A percentile compares a stretch with the other conserved stretches of the same genome.
phyloP scores from a whole-genome alignment of 1,284 basidiomycete genomes.

The Fomitopsis pinicola region DNA sequence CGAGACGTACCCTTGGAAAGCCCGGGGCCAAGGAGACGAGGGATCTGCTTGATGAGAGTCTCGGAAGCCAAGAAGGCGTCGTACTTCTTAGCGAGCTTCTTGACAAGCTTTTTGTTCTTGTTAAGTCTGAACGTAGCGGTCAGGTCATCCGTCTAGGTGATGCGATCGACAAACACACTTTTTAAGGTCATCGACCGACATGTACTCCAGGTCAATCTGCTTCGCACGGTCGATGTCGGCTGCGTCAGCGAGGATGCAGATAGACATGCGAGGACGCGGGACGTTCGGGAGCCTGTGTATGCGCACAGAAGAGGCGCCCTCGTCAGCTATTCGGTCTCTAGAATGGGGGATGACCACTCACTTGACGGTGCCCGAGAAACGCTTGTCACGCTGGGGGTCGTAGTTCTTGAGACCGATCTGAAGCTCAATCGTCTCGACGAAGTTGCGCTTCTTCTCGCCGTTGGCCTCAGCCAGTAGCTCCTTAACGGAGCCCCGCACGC shows the following conservation, averaged over 20 bases:
- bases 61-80: conserved; percentile 99
- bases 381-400: conserved; percentile 93
- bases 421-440: conserved; percentile 91
- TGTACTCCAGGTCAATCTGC: conserved; percentile 96
- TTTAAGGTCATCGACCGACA: conserved; percentile 99
- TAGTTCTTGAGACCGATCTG: conserved; percentile 99
- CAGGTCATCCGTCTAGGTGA: neutral
- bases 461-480: conserved; percentile 74
- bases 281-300: conserved; percentile 84
- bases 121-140: conserved; percentile 61
- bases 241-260: conserved; percentile 99
- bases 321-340: neutral
- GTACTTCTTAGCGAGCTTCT: conserved; percentile 99
- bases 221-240: conserved; percentile 99
- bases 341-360: conserved; percentile 28
- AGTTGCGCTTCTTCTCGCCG: conserved; percentile 86
- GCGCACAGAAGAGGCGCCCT: neutral
- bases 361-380: conserved; percentile 98
- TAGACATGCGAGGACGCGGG: conserved; percentile 97
- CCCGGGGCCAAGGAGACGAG: conserved; percentile 99
- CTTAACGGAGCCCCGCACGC: conserved; percentile 96
- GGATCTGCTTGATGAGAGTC: conserved; percentile 99
- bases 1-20: conserved; percentile 83
- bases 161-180: conserved; percentile 55
- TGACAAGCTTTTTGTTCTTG: conserved; percentile 99